phyloP scores from a whole-genome alignment of 2,329 filamentous ascomycete genomes.

The Elsinoe arachidis region DNA sequence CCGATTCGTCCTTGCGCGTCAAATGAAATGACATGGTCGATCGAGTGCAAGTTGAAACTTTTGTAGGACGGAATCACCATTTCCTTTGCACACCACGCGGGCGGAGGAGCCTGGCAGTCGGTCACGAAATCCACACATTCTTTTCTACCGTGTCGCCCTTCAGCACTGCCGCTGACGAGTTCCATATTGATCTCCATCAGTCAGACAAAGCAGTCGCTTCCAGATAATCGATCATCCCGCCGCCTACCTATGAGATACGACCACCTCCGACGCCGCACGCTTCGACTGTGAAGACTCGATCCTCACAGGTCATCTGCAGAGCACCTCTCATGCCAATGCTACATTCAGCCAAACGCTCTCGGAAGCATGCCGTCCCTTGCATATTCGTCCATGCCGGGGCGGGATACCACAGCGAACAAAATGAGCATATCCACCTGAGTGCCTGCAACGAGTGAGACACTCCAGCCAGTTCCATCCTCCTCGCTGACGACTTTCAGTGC shows the following conservation, averaged over 20 bases:
- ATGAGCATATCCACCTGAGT: conserved; percentile 74
- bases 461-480: not conserved
- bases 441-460: conserved; percentile 78
- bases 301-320: not conserved
- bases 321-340: not conserved
- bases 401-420: conserved; percentile 81
- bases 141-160: too few species aligned
- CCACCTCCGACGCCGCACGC: not conserved
- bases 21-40: too few species aligned
- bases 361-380: conserved; percentile 49
- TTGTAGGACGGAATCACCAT: too few species aligned
- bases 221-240: too few species aligned
- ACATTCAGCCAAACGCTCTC: conserved; percentile 26
- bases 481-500: conserved; percentile 49
- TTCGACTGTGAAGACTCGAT: not conserved
- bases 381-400: conserved; percentile 96
- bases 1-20: too few species aligned
- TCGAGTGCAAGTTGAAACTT: too few species aligned
- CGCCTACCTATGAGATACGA: not conserved
- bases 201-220: too few species aligned
- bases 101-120: too few species aligned
- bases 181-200: too few species aligned
- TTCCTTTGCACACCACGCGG: too few species aligned
- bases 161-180: too few species aligned
- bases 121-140: too few species aligned